Evolutionary conservation across 176 grass and related monocot genomes (phyloP), one percentile per base, ranked within the genome.

Genomic region (Chrysopogon serrulatus): DNA sequence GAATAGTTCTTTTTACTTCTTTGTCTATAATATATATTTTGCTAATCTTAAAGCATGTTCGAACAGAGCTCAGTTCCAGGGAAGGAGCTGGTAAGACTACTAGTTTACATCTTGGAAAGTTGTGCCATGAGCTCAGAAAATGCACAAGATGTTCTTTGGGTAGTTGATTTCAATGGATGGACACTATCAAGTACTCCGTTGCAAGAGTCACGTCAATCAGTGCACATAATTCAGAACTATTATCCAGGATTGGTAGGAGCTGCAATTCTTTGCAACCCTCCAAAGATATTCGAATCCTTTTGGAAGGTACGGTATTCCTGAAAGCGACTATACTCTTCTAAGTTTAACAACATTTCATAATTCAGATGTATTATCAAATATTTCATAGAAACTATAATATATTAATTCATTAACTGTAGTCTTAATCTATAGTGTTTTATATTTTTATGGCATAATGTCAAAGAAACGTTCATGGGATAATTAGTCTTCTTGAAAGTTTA

Each of bases 281-380:
- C 90, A 21, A 92, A 54, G 62, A 88, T 92, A 65, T 92, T 92
- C 53, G 83, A 88, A 74, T 88, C 86, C 31, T 92, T 92, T 34
- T 91, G 71, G 82, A 91, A 91, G 90, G 90, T 88, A 77, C 19
- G 28, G 10, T 41, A 54, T 53, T 18, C 5, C 4, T 1, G 16
- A 48, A 48, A 21, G n/a, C n/a, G n/a, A 21, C 18, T 21, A 49
- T n/a, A n/a, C 49, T 54, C 49, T 10, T 53, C 49, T 23, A 54
- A 9, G 19, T 54, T 54, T 23, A 54, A 54, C 6, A 23, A 23
- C 49, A 54, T 54, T 53, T 54, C 19, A 54, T 21, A 51, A 51
- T 41, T 40, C 1, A 42, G 68, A 70, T 42, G 27, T 39, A 26
- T 27, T 43, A 2, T 71, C 18, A 67, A 36, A 19, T 33, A 67